These are phyloP conservation scores for Hypocrella siamensis DNA, from an alignment of 2,329 filamentous ascomycete genomes.

Conservation along the genomic window DNA sequence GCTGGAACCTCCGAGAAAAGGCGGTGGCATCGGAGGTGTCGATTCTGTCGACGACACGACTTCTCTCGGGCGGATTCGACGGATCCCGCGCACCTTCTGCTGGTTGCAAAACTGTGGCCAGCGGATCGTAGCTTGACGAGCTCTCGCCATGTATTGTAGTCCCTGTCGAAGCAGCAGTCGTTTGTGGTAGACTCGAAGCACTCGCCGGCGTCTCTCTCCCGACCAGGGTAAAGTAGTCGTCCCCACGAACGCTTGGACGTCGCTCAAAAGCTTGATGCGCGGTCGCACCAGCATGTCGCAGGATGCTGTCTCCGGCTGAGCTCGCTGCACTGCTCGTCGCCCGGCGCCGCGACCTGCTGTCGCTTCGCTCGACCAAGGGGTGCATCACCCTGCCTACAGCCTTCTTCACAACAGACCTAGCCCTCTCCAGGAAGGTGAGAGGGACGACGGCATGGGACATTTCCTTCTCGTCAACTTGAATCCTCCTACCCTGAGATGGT, in stretches of 20 bases:
- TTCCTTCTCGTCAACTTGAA: slow-evolving; percentile 83
- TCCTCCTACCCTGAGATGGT: slow-evolving; percentile 64
- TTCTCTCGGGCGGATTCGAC: not conserved
- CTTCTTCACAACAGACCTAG: slow-evolving; percentile 63
- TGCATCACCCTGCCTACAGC: slow-evolving; percentile 48
- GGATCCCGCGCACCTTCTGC: slow-evolving; percentile 5
- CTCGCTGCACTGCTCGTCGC: slow-evolving; percentile 49
- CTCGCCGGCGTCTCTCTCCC: slow-evolving; percentile 18
- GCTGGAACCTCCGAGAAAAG: slow-evolving; percentile 14
- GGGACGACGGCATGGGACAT: slow-evolving; percentile 83
- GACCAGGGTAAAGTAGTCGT: slow-evolving; percentile 35
- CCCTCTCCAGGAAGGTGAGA: slow-evolving; percentile 71
- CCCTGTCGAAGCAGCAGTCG: slow-evolving; percentile 7
- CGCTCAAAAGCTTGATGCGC: slow-evolving; percentile 35
- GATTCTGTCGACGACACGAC: not conserved
- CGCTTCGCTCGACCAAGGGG: slow-evolving; percentile 39
- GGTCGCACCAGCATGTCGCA: slow-evolving; percentile 29
- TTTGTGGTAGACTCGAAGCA: slow-evolving; percentile 11
- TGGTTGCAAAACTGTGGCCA: slow-evolving; percentile 21
- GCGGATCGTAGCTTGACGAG: slow-evolving; percentile 19
- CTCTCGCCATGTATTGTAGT: slow-evolving; percentile 10
- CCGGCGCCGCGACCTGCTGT: slow-evolving; percentile 36
- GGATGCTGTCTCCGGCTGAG: slow-evolving; percentile 40
- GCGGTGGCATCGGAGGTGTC: slow-evolving; percentile 8
- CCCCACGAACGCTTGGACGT: slow-evolving; percentile 35